A percentile compares a stretch with the other conserved stretches of the same genome.
These are phyloP conservation scores for Colletotrichum limetticola DNA, from an alignment of 2,329 filamentous ascomycete species.

Conservation along the genomic window DNA sequence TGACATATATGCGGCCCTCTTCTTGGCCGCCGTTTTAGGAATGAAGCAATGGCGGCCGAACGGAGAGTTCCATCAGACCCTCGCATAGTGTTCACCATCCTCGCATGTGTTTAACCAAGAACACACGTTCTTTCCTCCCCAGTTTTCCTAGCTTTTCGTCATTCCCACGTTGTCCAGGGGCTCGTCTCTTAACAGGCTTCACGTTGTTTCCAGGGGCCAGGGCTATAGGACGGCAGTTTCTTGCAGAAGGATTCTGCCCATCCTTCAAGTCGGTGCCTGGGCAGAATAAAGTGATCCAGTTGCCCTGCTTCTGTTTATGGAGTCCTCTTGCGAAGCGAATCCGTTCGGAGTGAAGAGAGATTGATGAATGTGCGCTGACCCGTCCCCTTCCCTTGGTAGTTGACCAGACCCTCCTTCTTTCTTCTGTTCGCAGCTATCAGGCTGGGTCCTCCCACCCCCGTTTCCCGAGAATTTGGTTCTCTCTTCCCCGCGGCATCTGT, in stretches of 20 bases:
- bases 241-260: background rate
- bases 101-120: background rate
- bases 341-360: background rate
- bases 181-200: background rate
- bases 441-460: conserved; percentile 14
- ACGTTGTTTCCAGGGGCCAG: background rate
- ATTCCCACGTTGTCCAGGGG: conserved; percentile 15
- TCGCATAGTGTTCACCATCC: background rate
- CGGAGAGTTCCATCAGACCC: background rate
- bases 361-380: background rate
- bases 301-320: background rate
- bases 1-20: background rate
- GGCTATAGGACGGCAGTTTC: background rate
- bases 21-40: background rate
- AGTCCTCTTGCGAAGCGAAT: background rate
- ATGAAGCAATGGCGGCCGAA: background rate
- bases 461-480: background rate
- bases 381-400: background rate
- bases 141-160: background rate
- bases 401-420: background rate
- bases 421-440: conserved; percentile 5
- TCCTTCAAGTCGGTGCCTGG: background rate
- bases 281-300: conserved; percentile 15
- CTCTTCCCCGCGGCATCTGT: conserved; percentile 6
- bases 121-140: background rate